Evolutionary conservation across 306 rosid species (phyloP).

Genomic region (Citrullus amarus): DNA sequence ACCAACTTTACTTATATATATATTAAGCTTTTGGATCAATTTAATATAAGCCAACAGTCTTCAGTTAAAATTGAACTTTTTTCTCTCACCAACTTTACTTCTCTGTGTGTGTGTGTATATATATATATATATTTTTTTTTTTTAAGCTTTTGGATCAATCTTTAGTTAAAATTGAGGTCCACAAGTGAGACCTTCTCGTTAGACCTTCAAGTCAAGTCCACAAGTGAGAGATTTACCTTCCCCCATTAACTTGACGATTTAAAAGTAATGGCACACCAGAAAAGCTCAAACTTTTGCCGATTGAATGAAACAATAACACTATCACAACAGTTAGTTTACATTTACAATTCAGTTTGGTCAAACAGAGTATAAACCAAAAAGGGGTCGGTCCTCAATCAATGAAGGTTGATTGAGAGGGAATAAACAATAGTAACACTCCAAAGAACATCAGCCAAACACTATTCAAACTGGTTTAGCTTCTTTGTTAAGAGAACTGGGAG

Average conservation of each 20-base stretch:
- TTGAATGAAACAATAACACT: not conserved
- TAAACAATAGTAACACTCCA: not conserved
- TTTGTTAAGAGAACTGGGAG: not conserved
- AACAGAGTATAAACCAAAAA: not conserved
- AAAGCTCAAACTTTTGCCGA: not conserved
- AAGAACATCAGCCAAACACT: constrained; percentile 2
- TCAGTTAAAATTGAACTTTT: too few relatives aligned
- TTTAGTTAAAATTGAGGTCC: too few relatives aligned
- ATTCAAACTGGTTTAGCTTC: constrained; percentile 1
- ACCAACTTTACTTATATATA: too few relatives aligned
- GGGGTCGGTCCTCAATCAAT: not conserved
- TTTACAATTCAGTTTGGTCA: constrained; percentile 11
- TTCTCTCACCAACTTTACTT: too few relatives aligned
- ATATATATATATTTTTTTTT: too few relatives aligned
- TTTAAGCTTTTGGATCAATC: too few relatives aligned
- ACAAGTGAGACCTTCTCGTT: too few relatives aligned
- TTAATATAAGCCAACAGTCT: too few relatives aligned
- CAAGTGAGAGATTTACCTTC: too few relatives aligned
- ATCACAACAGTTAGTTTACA: not conserved
- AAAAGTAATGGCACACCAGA: not conserved
- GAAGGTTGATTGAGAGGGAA: not conserved
- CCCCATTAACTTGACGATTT: not conserved
- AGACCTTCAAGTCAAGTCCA: too few relatives aligned
- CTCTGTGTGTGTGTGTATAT: too few relatives aligned
- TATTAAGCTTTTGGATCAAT: too few relatives aligned